Conservation (phyloP, 495 filamentous ascomycete species). For the Aspergillus haitiensis region DNA sequence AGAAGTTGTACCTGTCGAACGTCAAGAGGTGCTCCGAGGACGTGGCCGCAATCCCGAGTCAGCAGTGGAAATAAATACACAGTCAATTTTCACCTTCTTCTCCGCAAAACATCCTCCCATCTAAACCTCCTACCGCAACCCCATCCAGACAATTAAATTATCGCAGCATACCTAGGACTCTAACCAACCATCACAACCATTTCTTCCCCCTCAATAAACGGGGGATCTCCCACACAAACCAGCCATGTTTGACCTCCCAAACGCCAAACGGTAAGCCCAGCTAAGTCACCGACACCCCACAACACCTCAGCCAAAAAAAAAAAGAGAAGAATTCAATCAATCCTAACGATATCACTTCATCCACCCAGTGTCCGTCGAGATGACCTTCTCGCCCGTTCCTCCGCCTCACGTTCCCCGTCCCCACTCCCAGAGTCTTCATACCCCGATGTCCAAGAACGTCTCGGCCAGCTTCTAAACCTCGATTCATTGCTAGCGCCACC, state of each 20-base stretch:
- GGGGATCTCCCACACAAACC: too few relatives aligned
- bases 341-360: conserved; percentile 13
- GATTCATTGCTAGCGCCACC: conserved; percentile 25
- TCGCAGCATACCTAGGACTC: not conserved
- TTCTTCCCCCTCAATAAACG: too few relatives aligned
- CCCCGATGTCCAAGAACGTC: conserved; percentile 38
- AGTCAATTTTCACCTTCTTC: conserved; percentile 7
- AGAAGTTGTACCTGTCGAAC: not conserved
- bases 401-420: conserved; percentile 35
- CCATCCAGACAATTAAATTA: not conserved
- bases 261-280: conserved; percentile 42
- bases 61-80: conserved; percentile 10
- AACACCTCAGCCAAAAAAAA: not conserved
- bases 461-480: conserved; percentile 44
- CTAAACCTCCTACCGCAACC: conserved; percentile 2
- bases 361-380: conserved; percentile 44
- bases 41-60: conserved; percentile 9
- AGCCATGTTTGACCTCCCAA: conserved; percentile 45
- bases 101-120: conserved; percentile 9
- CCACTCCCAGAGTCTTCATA: conserved; percentile 36
- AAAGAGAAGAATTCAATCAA: not conserved
- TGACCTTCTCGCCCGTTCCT: conserved; percentile 39
- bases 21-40: not conserved
- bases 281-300: not conserved
- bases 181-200: not conserved